phyloP scores from a whole-genome alignment of 768 basidiomycete genomes.

The Podaxis mareebaensis region DNA sequence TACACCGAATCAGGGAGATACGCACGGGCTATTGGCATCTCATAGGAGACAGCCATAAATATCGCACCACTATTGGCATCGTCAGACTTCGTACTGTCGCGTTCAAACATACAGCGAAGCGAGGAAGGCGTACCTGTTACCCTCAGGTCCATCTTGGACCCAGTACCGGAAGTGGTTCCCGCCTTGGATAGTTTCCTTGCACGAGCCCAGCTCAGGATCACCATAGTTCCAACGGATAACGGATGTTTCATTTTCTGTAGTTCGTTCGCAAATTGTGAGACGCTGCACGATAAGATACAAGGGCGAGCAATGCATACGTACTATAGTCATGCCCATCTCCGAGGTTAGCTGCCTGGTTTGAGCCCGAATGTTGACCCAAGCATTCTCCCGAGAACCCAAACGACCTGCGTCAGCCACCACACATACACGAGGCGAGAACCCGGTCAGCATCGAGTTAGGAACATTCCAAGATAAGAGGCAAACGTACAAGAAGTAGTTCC shows the following conservation, averaged over 20 bases:
- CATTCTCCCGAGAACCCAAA: slow-evolving; percentile 78
- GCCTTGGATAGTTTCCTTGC: slow-evolving; percentile 81
- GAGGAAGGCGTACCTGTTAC: slow-evolving; percentile 49
- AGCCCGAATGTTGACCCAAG: slow-evolving; percentile 77
- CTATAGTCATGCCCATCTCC: slow-evolving; percentile 80
- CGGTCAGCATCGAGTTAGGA: background rate
- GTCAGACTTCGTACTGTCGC: background rate
- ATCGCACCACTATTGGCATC: slow-evolving; percentile 55
- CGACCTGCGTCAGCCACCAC: slow-evolving; percentile 44
- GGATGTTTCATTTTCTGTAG: slow-evolving; percentile 73
- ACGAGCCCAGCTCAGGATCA: slow-evolving; percentile 79
- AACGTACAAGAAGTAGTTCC: slow-evolving; percentile 80
- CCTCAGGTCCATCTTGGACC: slow-evolving; percentile 69
- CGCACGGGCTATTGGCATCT: slow-evolving; percentile 60
- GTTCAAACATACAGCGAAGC: background rate
- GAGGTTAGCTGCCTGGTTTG: slow-evolving; percentile 69
- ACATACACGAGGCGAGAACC: background rate
- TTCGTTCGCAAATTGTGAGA: background rate
- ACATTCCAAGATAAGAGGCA: background rate
- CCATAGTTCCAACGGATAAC: slow-evolving; percentile 88
- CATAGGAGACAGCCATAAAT: slow-evolving; percentile 77
- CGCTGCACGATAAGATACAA: background rate
- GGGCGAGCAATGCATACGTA: slow-evolving; percentile 34
- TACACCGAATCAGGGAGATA: slow-evolving; percentile 7
- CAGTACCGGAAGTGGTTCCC: slow-evolving; percentile 91